Evolutionary conservation across 1,284 basidiomycete species (phyloP).

Genomic region (Pseudozyma flocculosa): DNA sequence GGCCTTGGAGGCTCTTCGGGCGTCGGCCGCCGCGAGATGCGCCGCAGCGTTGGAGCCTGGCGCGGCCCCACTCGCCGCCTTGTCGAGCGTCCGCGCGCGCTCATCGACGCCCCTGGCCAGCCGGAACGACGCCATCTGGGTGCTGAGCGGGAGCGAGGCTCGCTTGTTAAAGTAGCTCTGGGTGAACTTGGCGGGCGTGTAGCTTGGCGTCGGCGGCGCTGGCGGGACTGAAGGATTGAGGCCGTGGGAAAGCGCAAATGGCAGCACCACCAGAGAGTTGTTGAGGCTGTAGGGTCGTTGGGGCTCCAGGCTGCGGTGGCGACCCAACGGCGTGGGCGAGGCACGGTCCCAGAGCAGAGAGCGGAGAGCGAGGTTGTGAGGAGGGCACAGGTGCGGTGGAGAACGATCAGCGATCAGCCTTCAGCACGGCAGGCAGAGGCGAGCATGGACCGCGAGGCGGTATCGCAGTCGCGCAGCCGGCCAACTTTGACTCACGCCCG

Average conservation of each 20-base stretch:
- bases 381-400: too few species aligned
- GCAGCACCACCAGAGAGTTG: constrained; percentile 34
- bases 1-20: background rate
- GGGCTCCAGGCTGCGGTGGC: constrained; percentile 31
- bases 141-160: constrained; percentile 41
- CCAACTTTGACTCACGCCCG: constrained; percentile 30
- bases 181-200: constrained; percentile 19
- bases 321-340: too few species aligned
- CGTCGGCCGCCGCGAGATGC: background rate
- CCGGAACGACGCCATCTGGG: constrained; percentile 29
- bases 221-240: constrained; percentile 40
- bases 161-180: constrained; percentile 43
- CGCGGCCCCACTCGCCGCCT: background rate
- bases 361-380: too few species aligned
- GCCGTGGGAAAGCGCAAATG: constrained; percentile 47
- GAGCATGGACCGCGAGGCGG: too few species aligned
- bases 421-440: background rate
- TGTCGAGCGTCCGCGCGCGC: constrained; percentile 16
- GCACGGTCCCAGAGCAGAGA: too few species aligned
- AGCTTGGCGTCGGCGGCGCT: constrained; percentile 45
- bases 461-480: too few species aligned
- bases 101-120: constrained; percentile 20
- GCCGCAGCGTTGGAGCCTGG: too few species aligned
- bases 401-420: background rate
- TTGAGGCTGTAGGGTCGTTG: constrained; percentile 25